Percentiles rank a stretch among this genome's conserved stretches.
These are phyloP conservation scores for Prinsepia uniflora DNA, from an alignment of 306 rosid genomes.

Conservation along the genomic window DNA sequence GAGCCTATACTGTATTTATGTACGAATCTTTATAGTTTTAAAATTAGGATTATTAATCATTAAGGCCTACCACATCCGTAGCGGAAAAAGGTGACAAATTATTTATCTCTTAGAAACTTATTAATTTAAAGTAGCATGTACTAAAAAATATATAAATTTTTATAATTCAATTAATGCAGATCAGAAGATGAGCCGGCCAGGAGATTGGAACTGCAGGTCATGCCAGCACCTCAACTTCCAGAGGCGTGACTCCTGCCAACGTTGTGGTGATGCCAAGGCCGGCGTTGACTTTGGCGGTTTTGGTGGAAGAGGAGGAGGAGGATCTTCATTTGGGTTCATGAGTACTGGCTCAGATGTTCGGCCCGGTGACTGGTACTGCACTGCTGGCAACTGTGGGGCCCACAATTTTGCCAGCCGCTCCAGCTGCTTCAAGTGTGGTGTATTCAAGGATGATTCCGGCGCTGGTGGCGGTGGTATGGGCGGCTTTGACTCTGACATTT, in stretches of 20 bases:
- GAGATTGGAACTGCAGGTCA: slow-evolving; percentile 97
- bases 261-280: slow-evolving; percentile 76
- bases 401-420: slow-evolving; percentile 95
- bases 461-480: slow-evolving; percentile 28
- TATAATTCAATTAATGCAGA: slow-evolving; percentile 6
- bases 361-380: slow-evolving; percentile 94
- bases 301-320: slow-evolving; percentile 51
- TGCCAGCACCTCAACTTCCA: slow-evolving; percentile 97
- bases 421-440: slow-evolving; percentile 97
- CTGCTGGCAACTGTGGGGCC: slow-evolving; percentile 66
- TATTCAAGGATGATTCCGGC: slow-evolving; percentile 67
- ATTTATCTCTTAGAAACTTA: not conserved
- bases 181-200: slow-evolving; percentile 83
- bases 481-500: slow-evolving; percentile 36
- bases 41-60: too few relatives aligned
- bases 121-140: not conserved
- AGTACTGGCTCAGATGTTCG: slow-evolving; percentile 71
- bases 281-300: slow-evolving; percentile 45
- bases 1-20: too few relatives aligned
- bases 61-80: not conserved
- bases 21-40: too few relatives aligned
- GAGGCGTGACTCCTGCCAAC: slow-evolving; percentile 91
- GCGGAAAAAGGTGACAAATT: not conserved
- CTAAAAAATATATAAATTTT: not conserved
- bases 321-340: slow-evolving; percentile 59